phyloP scores from a whole-genome alignment of 176 grass and related monocot species.

The Musa acuminata region DNA sequence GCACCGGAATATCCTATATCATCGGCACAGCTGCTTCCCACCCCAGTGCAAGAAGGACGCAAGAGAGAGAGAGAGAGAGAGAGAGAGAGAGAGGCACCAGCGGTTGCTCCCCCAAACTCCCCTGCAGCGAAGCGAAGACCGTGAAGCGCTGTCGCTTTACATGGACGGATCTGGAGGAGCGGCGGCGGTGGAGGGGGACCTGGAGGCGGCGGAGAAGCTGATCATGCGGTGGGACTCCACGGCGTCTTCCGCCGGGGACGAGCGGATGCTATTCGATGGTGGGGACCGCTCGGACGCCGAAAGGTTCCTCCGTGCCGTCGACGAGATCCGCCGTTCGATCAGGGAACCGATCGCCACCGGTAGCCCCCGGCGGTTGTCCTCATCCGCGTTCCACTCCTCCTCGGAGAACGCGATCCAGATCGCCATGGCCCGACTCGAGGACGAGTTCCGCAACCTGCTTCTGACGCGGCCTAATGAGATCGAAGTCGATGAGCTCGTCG shows the following conservation, averaged over 20 bases:
- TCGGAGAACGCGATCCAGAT: slow-evolving; percentile 34
- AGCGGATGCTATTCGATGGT: slow-evolving; percentile 22
- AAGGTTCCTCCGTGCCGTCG: slow-evolving; percentile 55
- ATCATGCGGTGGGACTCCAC: slow-evolving; percentile 47
- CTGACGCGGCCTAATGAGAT: slow-evolving; percentile 39
- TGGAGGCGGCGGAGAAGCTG: slow-evolving; percentile 48
- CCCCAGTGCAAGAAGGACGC: too few species aligned
- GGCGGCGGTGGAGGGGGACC: slow-evolving; percentile 14
- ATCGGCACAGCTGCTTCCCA: too few species aligned
- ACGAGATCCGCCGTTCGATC: slow-evolving; percentile 47
- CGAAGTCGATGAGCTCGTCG: slow-evolving; percentile 43
- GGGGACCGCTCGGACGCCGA: slow-evolving; percentile 41
- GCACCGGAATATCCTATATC: too few species aligned
- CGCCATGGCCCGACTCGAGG: slow-evolving; percentile 69
- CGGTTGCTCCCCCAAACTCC: too few species aligned
- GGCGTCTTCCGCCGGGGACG: slow-evolving; percentile 11
- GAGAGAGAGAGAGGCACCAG: too few species aligned
- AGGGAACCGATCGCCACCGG: slow-evolving; percentile 29
- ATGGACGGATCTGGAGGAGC: slow-evolving; percentile 45
- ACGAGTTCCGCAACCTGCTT: slow-evolving; percentile 70
- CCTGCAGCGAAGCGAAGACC: not conserved
- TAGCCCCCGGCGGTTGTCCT: slow-evolving; percentile 42
- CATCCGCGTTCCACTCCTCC: slow-evolving; percentile 7
- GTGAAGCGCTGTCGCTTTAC: not conserved
- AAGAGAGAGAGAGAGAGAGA: too few species aligned